Conservation (phyloP, 306 rosid species). For the Quercus bicolor region DNA sequence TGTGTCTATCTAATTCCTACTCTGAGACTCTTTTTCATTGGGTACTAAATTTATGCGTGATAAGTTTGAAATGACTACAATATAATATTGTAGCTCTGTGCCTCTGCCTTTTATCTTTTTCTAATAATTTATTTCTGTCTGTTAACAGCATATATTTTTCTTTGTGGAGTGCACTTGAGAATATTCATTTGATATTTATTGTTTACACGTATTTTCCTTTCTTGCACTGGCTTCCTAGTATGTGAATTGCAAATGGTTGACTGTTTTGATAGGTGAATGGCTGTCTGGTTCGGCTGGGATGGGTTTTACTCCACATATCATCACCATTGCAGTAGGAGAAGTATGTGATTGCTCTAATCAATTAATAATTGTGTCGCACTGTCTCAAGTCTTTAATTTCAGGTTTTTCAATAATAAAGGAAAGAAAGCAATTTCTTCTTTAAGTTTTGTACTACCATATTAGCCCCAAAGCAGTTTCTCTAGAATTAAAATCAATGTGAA, state of each 20-base stretch:
- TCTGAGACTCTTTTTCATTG: background rate
- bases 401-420: background rate
- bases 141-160: background rate
- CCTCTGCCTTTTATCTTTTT: background rate
- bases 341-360: constrained; percentile 38
- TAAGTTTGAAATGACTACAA: constrained; percentile 1
- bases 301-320: constrained; percentile 90
- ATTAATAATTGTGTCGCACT: background rate
- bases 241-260: constrained; percentile 23
- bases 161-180: background rate
- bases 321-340: constrained; percentile 82
- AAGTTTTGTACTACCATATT: background rate
- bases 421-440: background rate
- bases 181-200: background rate
- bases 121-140: constrained; percentile 8
- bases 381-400: background rate
- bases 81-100: background rate
- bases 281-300: constrained; percentile 87
- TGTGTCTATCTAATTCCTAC: background rate
- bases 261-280: constrained; percentile 57
- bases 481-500: background rate
- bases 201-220: background rate
- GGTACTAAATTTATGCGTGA: background rate
- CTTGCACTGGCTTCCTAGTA: constrained; percentile 7
- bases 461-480: background rate